Base-by-base conservation (phyloP, 2,329 filamentous ascomycete species). In the Aspergillus thermomutatus region DNA sequence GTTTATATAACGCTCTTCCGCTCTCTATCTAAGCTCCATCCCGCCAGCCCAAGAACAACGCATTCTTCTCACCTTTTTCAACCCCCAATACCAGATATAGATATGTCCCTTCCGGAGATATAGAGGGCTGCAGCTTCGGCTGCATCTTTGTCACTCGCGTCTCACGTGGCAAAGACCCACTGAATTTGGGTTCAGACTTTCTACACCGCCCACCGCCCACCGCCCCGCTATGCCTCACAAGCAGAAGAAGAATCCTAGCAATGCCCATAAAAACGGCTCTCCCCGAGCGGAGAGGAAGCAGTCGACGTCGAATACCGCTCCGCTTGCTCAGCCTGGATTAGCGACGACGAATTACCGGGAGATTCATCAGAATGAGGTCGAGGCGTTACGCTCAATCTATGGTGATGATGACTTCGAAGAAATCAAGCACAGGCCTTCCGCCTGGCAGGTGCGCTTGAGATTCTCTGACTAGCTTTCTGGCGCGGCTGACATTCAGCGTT, bases 311-410 rank as follows among this genome's bases (percentile, higher is more conserved):
- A 66, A 72, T 52, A 60, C 70, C 46, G 66, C 67, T 46, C 63
- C 69, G 37, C 64, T 70, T 51, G 65, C 68, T 60, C 69, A 70
- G 17, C 65, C 73, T 43, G 57, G 71, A 54, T 59, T 71, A 61
- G 66, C 76, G 37, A 67, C 76, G 43, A 82, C 82, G 57, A 79
- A 92, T 69, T 96, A 97, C 77, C 85, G 87, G 62, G 89, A 95
- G 75, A 86, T 90, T 34, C 94, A 97, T 76, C 82, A 89, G 67
- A 90, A 96, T 70, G 94, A 97, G 77, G 82, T 96, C 56, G 84
- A 94, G 70, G 93, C 87, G 47, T 81, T 97, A 57, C 83, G 89
- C 67, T 90, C 93, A 45, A 95, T 97, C 50, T 97, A 94, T 70
- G 88, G 87, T 64, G 91, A 96, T 64, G 91, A 96, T 58, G 92